Percentiles rank a stretch among this genome's conserved stretches.
phyloP scores from a whole-genome alignment of 2,329 filamentous ascomycete species.

The Xylariaceae sp. region DNA sequence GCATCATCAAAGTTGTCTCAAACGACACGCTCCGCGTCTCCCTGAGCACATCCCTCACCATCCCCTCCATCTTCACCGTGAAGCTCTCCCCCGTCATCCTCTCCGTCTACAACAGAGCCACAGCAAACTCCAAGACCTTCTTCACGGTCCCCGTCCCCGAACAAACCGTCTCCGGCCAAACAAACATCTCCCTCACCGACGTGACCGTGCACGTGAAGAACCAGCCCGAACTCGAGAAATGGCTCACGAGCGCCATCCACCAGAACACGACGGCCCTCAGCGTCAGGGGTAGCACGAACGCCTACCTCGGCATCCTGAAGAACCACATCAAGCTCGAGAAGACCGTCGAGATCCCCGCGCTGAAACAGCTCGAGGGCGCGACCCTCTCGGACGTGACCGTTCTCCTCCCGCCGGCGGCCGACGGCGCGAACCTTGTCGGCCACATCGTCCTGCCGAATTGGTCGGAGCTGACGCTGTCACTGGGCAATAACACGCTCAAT shows the following conservation, averaged over 20 bases:
- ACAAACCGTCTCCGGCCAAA: constrained; percentile 32
- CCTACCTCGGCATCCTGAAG: constrained; percentile 34
- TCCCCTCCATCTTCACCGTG: constrained; percentile 34
- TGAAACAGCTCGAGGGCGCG: constrained; percentile 21
- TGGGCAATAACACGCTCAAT: constrained; percentile 32
- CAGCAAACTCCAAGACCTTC: constrained; percentile 29
- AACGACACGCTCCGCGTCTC: constrained; percentile 32
- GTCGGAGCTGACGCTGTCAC: constrained; percentile 15
- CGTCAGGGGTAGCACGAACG: constrained; percentile 26
- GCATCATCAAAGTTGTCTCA: constrained; percentile 32
- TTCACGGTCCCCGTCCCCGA: constrained; percentile 23
- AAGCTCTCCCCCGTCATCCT: constrained; percentile 34
- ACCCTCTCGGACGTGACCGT: constrained; percentile 8
- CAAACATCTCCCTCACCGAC: constrained; percentile 13
- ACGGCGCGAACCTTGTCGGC: constrained; percentile 24
- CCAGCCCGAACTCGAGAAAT: constrained; percentile 12
- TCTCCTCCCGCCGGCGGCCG: constrained; percentile 16
- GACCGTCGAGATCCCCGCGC: constrained; percentile 29
- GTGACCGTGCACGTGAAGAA: constrained; percentile 15
- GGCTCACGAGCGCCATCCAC: constrained; percentile 8
- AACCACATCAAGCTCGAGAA: constrained; percentile 26
- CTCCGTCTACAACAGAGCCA: constrained; percentile 32
- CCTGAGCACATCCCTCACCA: constrained; percentile 33
- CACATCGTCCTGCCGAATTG: constrained; percentile 21
- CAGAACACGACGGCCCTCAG: constrained; percentile 1